phyloP scores from a whole-genome alignment of 2,329 filamentous ascomycete species.

The Arthrobotrys sinensis region DNA sequence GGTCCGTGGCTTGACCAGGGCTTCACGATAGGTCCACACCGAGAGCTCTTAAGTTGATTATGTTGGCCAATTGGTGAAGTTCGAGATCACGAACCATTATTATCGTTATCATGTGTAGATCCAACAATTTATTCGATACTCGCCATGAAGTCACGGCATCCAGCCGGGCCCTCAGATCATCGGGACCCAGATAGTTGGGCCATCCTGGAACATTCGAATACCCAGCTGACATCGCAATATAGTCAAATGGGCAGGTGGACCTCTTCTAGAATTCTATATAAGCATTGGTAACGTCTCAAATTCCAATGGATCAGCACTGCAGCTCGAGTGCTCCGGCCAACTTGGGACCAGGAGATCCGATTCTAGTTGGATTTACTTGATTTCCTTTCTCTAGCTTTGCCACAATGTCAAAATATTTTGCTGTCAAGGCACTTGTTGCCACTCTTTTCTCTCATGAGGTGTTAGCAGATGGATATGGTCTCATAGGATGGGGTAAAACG shows the following conservation, averaged over 20 bases:
- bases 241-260: neutral
- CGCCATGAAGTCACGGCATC: slow-evolving; percentile 7
- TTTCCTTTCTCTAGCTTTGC: neutral
- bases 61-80: neutral
- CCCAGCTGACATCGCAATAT: neutral
- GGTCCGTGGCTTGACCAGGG: slow-evolving; percentile 19
- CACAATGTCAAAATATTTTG: slow-evolving; percentile 13
- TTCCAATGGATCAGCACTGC: slow-evolving; percentile 21
- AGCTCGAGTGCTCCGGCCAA: neutral
- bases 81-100: slow-evolving; percentile 3
- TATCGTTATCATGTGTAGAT: slow-evolving; percentile 4
- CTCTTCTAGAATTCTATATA: slow-evolving; percentile 29
- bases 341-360: neutral
- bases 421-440: neutral
- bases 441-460: neutral
- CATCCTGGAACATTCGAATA: neutral
- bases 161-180: neutral
- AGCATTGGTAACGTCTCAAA: neutral
- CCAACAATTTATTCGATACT: neutral
- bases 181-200: neutral
- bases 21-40: slow-evolving; percentile 21
- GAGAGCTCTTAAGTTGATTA: slow-evolving; percentile 18
- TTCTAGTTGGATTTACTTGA: neutral
- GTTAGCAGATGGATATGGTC: slow-evolving; percentile 62
- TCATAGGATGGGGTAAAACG: slow-evolving; percentile 67